Base-by-base conservation (phyloP, 768 basidiomycete species). In the Phanerodontia chrysosporium region DNA sequence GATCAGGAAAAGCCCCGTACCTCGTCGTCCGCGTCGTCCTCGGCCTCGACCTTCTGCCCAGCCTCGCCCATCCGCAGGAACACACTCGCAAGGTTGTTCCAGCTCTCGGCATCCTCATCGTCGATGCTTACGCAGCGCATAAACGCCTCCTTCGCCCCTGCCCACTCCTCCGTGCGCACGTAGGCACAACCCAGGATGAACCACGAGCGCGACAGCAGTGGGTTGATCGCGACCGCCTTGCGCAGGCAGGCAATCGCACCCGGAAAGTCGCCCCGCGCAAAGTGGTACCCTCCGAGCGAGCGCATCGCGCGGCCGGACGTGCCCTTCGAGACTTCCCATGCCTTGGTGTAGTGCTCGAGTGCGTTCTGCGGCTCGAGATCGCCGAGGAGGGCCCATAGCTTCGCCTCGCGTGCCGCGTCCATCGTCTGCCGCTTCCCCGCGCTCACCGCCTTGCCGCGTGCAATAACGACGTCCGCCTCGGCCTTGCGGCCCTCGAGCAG, bases 91-190 rank as follows among this genome's bases (percentile, higher is more conserved):
- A 99, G 77, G 71, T 99, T 99, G 66, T 89, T 96, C 97, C 97
- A 98, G 64, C 94, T 96, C 79, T 98, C 96, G 3, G 85, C 93
- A 67, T 99, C 95, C 64, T 98, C 97, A 59, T 95, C 93, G 60
- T 98, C 96, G 59, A 98, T 86, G 13, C 83, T 76, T 0, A 98
- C 95, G 65, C 93, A 94, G 14, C 95, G 80, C 51, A 76, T 76
- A 71, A 98, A 98, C 0, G 91, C 90, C 46, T 87, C 85, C 57
- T 85, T 83, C 2, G 91, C 96, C 13, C 84, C 87, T 16, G 80
- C 81, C 95, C 95, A 98, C 51, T 86, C 75, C 73, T 97, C 92
- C 59, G 77, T 66, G n/a, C 89, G 80, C 72, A 95, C 84, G 62
- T 80, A 86, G 3, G 94, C 86, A 64, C 96, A 98, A 0, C 97